These are phyloP conservation scores for Isabelozyma pseudorhagii DNA, from an alignment of 805 yeast genomes.

Conservation along the genomic window DNA sequence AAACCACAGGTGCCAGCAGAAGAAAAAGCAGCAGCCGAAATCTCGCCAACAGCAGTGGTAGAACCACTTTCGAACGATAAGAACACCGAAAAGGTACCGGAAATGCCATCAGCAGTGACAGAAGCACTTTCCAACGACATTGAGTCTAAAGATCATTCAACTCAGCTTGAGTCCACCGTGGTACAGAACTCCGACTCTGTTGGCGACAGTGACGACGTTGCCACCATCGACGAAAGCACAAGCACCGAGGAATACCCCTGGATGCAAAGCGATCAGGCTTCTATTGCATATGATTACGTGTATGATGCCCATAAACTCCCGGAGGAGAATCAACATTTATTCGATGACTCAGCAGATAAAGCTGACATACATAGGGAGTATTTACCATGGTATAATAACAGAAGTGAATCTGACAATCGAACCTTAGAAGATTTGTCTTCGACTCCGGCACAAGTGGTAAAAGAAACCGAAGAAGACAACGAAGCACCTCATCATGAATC, in stretches of 20 bases:
- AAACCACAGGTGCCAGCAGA: not conserved
- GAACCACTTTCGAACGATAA: too few relatives aligned
- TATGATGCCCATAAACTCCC: not conserved
- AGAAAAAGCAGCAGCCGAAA: not conserved
- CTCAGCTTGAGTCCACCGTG: not conserved
- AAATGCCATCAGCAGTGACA: not conserved
- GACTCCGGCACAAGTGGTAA: not conserved
- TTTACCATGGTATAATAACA: not conserved
- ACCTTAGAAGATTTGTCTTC: not conserved
- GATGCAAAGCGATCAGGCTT: not conserved
- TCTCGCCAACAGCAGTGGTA: not conserved
- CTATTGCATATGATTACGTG: not conserved
- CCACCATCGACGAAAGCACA: not conserved
- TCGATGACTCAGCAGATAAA: not conserved
- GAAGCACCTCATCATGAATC: too few relatives aligned
- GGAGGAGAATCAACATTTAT: not conserved
- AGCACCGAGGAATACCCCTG: not conserved
- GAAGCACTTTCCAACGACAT: not conserved
- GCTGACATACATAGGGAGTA: not conserved
- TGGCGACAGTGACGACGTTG: not conserved
- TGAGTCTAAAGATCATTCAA: not conserved
- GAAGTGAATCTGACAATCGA: not conserved
- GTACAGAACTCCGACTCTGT: not conserved
- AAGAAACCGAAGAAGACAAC: too few relatives aligned
- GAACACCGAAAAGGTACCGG: not conserved